Base-by-base conservation (phyloP, 345 rosid species). In the Populus pruinosa region DNA sequence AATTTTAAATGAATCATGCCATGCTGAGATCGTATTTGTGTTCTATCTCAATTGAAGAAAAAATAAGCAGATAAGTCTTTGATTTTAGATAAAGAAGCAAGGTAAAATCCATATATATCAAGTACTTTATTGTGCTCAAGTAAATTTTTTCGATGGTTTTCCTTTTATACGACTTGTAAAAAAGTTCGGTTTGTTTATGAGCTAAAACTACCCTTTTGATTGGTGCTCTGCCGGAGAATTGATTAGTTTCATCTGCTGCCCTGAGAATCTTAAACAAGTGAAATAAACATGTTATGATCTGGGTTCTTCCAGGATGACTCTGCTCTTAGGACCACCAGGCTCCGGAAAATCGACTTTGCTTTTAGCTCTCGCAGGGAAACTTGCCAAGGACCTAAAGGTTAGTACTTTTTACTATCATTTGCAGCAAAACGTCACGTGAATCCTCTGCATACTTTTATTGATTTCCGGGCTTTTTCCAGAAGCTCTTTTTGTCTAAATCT, bases 321-420 rank as follows among this genome's bases (percentile, higher is more conserved):
- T 94, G 83, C 91, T 94, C 38, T 81, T 94, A 74, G 98, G 98
- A 85, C 98, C 98, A 75, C 98, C 98, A 0, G 97, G 97, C 55
- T 91, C 98, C 0, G 99, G 99, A 11, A 93, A 93, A 84, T 91
- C 98, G 35, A 86, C 95, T 27, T 85, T 94, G 82, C 95, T 94
- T 56, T 81, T 83, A 76, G 94, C 97, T 81, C 94, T 94, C 5
- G 87, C 98, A 0, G 99, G 99, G 71, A 94, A 94, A 77, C 93
- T 93, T 78, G 93, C 80, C 74, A 44, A 79, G 75, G 76, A 72
- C 69, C 70, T 94, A 56, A 83, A 91, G 93, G 98, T 92, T 64
- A 62, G 87, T 79, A 64, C 73, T 21, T 35, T 67, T 38, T 83
- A 82, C 83, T 75, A 69, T 67, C 73, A 70, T 79, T 43, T 29